These are phyloP conservation scores for Panicum miliaceum DNA, from an alignment of 176 grass and related monocot genomes.

Conservation along the genomic window DNA sequence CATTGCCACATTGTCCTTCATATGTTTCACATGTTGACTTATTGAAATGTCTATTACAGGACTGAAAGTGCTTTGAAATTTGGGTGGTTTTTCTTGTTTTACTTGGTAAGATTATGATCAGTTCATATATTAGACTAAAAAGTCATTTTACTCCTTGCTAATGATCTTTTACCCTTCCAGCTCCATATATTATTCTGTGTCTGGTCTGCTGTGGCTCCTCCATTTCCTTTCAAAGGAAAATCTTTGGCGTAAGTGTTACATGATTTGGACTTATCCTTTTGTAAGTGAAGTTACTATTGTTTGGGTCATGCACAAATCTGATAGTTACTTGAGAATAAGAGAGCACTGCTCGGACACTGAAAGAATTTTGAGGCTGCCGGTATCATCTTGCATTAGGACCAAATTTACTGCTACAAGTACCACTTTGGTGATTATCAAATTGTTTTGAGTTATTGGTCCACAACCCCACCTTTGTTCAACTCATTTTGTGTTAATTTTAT, in stretches of 20 bases:
- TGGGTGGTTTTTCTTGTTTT: constrained; percentile 94
- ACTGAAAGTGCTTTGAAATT: constrained; percentile 96
- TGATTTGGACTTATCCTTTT: constrained; percentile 15
- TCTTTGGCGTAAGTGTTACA: constrained; percentile 85
- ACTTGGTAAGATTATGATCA: constrained; percentile 60
- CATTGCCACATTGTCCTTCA: constrained; percentile 3
- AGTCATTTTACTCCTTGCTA: constrained; percentile 4
- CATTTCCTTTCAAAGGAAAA: constrained; percentile 99
- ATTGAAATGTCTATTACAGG: constrained; percentile 55
- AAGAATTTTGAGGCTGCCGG: not conserved
- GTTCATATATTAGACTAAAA: constrained; percentile 30
- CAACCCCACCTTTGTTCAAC: not conserved
- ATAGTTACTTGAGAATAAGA: constrained; percentile 30
- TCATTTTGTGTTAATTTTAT: constrained; percentile 18
- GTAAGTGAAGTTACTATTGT: not conserved
- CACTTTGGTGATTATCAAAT: not conserved
- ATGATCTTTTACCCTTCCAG: constrained; percentile 56
- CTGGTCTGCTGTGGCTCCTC: constrained; percentile 89
- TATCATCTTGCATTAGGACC: constrained; percentile 1
- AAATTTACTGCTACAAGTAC: not conserved
- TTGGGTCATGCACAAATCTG: constrained; percentile 18
- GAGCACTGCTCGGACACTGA: not conserved
- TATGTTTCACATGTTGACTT: constrained; percentile 24
- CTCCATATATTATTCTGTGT: constrained; percentile 89
- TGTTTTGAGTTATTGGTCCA: not conserved